Percentiles rank a stretch among this genome's conserved stretches.
phyloP scores from a whole-genome alignment of 306 rosid genomes.

The Cyamopsis tetragonoloba region DNA sequence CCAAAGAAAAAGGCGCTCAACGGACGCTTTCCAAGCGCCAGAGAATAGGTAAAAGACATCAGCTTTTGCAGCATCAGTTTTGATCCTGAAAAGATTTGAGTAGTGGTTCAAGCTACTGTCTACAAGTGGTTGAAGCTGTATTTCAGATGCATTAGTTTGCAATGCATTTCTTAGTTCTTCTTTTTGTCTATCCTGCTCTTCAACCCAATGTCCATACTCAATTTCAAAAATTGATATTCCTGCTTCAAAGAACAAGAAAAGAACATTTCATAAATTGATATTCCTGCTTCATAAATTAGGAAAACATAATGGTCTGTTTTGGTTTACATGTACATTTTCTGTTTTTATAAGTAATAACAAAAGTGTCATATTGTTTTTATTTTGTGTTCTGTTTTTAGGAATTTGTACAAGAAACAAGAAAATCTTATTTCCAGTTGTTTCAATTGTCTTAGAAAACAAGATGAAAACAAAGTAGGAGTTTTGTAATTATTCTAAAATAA shows the following conservation, averaged over 20 bases:
- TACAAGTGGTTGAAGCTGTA: conserved; percentile 55
- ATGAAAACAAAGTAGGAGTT: too few relatives aligned
- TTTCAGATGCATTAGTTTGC: conserved; percentile 45
- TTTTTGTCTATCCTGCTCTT: conserved; percentile 56
- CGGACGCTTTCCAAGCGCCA: conserved; percentile 66
- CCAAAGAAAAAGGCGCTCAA: conserved; percentile 74
- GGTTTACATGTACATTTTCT: too few relatives aligned
- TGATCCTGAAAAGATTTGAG: conserved; percentile 54
- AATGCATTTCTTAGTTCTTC: conserved; percentile 61
- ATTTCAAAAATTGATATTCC: conserved; percentile 63
- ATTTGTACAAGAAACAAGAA: too few relatives aligned
- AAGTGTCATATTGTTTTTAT: too few relatives aligned
- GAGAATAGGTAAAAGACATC: conserved; percentile 69
- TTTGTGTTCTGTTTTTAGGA: too few relatives aligned
- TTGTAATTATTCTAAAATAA: too few relatives aligned
- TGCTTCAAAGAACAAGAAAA: conserved; percentile 22
- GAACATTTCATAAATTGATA: conserved; percentile 2
- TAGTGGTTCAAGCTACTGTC: conserved; percentile 58
- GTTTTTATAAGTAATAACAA: too few relatives aligned
- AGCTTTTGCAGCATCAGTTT: conserved; percentile 62
- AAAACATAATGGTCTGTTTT: too few relatives aligned
- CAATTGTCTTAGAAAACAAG: too few relatives aligned
- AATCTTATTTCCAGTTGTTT: too few relatives aligned
- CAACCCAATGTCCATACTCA: conserved; percentile 72
- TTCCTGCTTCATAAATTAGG: too few relatives aligned